A percentile compares a stretch with the other conserved stretches of the same genome.
Evolutionary conservation across 805 yeast species (phyloP).

Genomic region (Metschnikowia proteae): DNA sequence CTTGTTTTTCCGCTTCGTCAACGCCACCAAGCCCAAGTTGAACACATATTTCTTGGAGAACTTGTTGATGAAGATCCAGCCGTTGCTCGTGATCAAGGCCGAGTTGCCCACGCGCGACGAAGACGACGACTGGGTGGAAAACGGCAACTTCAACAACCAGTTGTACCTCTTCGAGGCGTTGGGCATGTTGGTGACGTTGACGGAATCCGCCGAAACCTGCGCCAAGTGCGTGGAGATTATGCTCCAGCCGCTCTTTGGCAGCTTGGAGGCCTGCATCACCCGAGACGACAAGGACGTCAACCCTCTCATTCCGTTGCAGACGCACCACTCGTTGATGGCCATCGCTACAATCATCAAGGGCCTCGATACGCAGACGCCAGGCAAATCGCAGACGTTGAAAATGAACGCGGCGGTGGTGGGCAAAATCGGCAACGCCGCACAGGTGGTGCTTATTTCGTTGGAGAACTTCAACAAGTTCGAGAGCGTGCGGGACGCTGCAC

Average conservation of each 20-base stretch:
- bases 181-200: constrained; percentile 65
- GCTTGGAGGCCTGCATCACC: constrained; percentile 60
- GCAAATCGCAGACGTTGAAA: constrained; percentile 20
- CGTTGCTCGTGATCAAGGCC: constrained; percentile 62
- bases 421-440: constrained; percentile 62
- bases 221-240: constrained; percentile 56
- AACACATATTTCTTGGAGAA: constrained; percentile 51
- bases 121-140: constrained; percentile 45
- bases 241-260: constrained; percentile 70
- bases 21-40: constrained; percentile 61
- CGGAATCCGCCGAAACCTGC: constrained; percentile 24
- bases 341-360: constrained; percentile 90
- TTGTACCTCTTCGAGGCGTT: constrained; percentile 80
- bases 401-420: constrained; percentile 37
- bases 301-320: constrained; percentile 55
- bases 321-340: constrained; percentile 84
- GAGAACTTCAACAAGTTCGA: constrained; percentile 68
- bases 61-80: constrained; percentile 57
- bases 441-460: constrained; percentile 77
- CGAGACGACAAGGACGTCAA: constrained; percentile 33
- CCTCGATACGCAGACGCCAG: constrained; percentile 50
- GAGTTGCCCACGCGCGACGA: constrained; percentile 53
- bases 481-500: constrained; percentile 74
- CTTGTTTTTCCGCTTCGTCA: constrained; percentile 76
- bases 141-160: constrained; percentile 70